phyloP scores from a whole-genome alignment of 495 filamentous ascomycete genomes.

The Lophium mytilinum region DNA sequence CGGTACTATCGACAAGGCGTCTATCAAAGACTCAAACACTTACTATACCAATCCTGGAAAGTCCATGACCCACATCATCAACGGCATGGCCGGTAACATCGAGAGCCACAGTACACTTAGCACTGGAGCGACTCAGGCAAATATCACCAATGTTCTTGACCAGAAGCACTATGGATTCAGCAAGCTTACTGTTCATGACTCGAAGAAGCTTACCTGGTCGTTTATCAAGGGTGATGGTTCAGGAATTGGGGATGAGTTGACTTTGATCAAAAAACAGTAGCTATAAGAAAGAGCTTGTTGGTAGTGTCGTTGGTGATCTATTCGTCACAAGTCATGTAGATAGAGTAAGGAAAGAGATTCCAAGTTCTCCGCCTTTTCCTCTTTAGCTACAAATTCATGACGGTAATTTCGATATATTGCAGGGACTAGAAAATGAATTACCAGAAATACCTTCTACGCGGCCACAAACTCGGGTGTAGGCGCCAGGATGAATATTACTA shows the following conservation, averaged over 20 bases:
- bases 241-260: conserved; percentile 37
- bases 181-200: conserved; percentile 41
- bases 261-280: conserved; percentile 31
- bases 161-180: conserved; percentile 42
- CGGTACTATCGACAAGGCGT: conserved; percentile 27
- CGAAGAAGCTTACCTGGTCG: conserved; percentile 38
- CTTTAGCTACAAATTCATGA: no score
- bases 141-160: conserved; percentile 44
- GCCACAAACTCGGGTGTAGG: no score
- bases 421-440: no score
- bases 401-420: no score
- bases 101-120: conserved; percentile 31
- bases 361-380: no score
- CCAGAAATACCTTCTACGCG: no score
- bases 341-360: no score
- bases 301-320: no score
- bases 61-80: conserved; percentile 33
- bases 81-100: conserved; percentile 32
- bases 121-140: conserved; percentile 23
- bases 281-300: no score
- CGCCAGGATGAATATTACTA: no score
- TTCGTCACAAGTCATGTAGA: no score
- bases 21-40: conserved; percentile 33
- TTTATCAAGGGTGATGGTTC: conserved; percentile 42
- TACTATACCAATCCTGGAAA: conserved; percentile 33